phyloP scores from a whole-genome alignment of 2,329 filamentous ascomycete genomes.

The Cladophialophora immunda region DNA sequence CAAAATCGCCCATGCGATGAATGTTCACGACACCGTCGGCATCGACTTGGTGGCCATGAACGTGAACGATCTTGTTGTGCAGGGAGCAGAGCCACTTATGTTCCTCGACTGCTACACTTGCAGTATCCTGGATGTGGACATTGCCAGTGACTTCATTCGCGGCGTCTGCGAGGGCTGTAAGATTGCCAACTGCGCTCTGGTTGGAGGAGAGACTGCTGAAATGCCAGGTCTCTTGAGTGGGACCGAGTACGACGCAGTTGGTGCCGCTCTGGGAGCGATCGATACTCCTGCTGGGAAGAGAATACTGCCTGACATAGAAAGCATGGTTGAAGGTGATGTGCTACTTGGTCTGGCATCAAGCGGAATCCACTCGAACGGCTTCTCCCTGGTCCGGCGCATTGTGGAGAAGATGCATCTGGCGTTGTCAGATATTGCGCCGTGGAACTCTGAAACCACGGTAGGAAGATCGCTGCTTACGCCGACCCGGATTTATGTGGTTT shows the following conservation, averaged over 20 bases:
- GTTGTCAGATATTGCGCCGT: slow-evolving; percentile 79
- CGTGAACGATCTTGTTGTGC: slow-evolving; percentile 95
- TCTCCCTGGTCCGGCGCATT: slow-evolving; percentile 93
- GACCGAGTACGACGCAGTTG: slow-evolving; percentile 92
- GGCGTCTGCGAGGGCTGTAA: slow-evolving; percentile 89
- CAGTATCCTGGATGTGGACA: slow-evolving; percentile 80
- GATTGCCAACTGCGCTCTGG: slow-evolving; percentile 83
- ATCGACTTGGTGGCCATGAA: slow-evolving; percentile 99
- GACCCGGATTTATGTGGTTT: slow-evolving; percentile 91
- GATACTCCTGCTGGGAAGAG: slow-evolving; percentile 59
- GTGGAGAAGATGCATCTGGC: slow-evolving; percentile 75
- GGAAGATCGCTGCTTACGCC: slow-evolving; percentile 85
- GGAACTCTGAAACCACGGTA: slow-evolving; percentile 66
- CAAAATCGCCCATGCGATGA: slow-evolving; percentile 89
- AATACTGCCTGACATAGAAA: slow-evolving; percentile 76
- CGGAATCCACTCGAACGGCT: slow-evolving; percentile 95
- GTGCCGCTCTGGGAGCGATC: slow-evolving; percentile 87
- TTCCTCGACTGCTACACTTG: slow-evolving; percentile 99
- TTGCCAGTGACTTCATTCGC: slow-evolving; percentile 84
- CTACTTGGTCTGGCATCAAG: slow-evolving; percentile 85
- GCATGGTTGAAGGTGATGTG: slow-evolving; percentile 83
- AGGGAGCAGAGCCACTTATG: slow-evolving; percentile 92
- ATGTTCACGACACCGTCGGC: slow-evolving; percentile 92
- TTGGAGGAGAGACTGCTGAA: slow-evolving; percentile 97
- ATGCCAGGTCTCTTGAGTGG: slow-evolving; percentile 95